Evolutionary conservation across 2,329 filamentous ascomycete species (phyloP).

Genomic region (Alternaria solani): DNA sequence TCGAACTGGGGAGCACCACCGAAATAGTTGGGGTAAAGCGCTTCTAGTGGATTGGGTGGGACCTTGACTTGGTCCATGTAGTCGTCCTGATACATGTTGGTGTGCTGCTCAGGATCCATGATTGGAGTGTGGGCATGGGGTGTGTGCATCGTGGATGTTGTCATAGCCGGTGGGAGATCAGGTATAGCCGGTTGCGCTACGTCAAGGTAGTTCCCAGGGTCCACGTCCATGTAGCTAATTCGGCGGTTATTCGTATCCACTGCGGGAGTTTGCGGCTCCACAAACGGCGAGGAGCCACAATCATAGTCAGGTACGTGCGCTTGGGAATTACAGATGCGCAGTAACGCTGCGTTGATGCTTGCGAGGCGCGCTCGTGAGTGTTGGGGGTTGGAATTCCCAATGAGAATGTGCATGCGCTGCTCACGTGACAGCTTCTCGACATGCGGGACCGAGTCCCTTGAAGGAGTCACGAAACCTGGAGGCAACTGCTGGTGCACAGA

Average conservation of each 20-base stretch:
- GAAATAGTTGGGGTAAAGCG: constrained; percentile 48
- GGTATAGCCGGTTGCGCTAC: constrained; percentile 42
- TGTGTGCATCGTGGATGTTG: constrained; percentile 25
- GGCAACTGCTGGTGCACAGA: constrained; percentile 40
- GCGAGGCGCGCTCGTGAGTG: constrained; percentile 39
- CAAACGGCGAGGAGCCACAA: constrained; percentile 37
- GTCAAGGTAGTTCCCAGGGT: constrained; percentile 41
- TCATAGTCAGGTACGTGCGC: constrained; percentile 32
- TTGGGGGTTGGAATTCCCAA: constrained; percentile 40
- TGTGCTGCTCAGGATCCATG: constrained; percentile 31
- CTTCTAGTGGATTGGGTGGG: constrained; percentile 40
- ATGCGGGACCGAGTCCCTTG: constrained; percentile 46
- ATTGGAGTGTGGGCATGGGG: constrained; percentile 29
- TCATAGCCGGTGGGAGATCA: constrained; percentile 33
- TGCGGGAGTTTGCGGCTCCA: constrained; percentile 33
- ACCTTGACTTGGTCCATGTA: constrained; percentile 43
- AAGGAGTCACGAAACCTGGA: constrained; percentile 46
- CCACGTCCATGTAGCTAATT: constrained; percentile 51
- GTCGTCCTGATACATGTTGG: constrained; percentile 28
- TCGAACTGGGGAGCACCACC: constrained; percentile 46
- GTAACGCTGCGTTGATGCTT: constrained; percentile 44
- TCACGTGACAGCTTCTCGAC: constrained; percentile 42
- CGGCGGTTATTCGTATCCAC: constrained; percentile 38
- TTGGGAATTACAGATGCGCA: constrained; percentile 32
- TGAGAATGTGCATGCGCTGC: constrained; percentile 49